Evolutionary conservation across 257 asterid species (phyloP), one percentile per base, ranked within the genome.

Genomic region (Gynochthodes officinalis): DNA sequence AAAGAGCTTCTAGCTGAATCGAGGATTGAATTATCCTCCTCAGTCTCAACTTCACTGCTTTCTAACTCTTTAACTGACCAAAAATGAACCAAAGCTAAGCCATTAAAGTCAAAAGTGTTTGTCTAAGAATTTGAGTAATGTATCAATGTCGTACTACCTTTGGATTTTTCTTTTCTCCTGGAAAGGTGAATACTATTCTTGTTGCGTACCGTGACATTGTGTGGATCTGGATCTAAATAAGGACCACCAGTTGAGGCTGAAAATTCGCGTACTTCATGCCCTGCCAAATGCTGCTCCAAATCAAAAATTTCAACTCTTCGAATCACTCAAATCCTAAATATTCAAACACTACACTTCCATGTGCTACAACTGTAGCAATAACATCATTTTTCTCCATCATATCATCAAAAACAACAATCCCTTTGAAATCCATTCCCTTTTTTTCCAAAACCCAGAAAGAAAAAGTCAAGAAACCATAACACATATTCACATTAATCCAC

Each of bases 1-100:
- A 95, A 95, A 3, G 98, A 95, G 71, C 80, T 92, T 69, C 96
- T 87, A 60, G 91, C 96, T 60, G 98, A 92, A 85, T 81, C 95
- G 54, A 79, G 12, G 65, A 84, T 78, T 37, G 79, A 77, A 67
- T 73, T 81, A 44, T 87, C 97, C 69, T 89, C 96, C 84, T 86
- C 98, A 0, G 90, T 86, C 80, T 90, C 96, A 77, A 90, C 89
- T 81, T 86, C 92, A 77, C 80, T 82, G 79, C 81, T 86, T 67
- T 86, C 96, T 70, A 82, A 42, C 50, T 81, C 87, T 81, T 84
- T 88, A 79, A 84, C 89, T 82, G 73, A 40, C n/a, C 54, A 70
- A 59, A 52, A 65, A 66, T 52, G 50, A 48, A 70, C 67, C 25
- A 72, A 75, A 70, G 32, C 75, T 19, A 46, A 69, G 37, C 7